These are phyloP conservation scores for Spatholobus suberectus DNA, from an alignment of 306 rosid species.

Conservation along the genomic window DNA sequence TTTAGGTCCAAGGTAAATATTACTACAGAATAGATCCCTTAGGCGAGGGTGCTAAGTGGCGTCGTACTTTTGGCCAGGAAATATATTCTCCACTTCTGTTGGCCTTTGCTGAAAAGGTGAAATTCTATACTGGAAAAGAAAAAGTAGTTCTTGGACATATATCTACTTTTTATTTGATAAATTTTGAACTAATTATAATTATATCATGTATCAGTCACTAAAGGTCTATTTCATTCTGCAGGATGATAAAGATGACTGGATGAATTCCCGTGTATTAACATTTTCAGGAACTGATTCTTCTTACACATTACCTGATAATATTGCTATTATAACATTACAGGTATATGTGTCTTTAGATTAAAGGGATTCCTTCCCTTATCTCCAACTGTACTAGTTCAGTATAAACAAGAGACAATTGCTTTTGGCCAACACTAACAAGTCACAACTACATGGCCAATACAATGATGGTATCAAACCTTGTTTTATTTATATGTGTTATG, in stretches of 20 bases:
- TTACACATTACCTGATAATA: constrained; percentile 70
- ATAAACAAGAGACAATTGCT: constrained; percentile 7
- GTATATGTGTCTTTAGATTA: constrained; percentile 41
- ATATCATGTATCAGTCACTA: constrained; percentile 11
- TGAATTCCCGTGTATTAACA: constrained; percentile 56
- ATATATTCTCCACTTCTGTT: constrained; percentile 91
- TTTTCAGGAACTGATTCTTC: constrained; percentile 67
- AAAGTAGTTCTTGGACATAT: constrained; percentile 7
- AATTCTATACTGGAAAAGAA: constrained; percentile 35
- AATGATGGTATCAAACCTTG: constrained; percentile 3
- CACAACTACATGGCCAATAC: constrained; percentile 7
- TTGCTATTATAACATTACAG: constrained; percentile 75
- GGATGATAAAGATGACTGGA: constrained; percentile 72
- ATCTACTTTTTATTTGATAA: not conserved
- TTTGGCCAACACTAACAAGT: constrained; percentile 23
- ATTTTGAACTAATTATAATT: constrained; percentile 2
- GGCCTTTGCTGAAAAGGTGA: constrained; percentile 90
- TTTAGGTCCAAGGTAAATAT: constrained; percentile 82
- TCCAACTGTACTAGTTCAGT: not conserved
- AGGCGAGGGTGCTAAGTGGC: constrained; percentile 97
- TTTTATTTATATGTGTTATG: not conserved
- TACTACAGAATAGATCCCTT: constrained; percentile 80
- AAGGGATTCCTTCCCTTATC: constrained; percentile 14
- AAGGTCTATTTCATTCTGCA: constrained; percentile 44
- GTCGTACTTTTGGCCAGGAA: constrained; percentile 95